phyloP scores from a whole-genome alignment of 108 stramenopile species.

The Cylindrotheca closterium region DNA sequence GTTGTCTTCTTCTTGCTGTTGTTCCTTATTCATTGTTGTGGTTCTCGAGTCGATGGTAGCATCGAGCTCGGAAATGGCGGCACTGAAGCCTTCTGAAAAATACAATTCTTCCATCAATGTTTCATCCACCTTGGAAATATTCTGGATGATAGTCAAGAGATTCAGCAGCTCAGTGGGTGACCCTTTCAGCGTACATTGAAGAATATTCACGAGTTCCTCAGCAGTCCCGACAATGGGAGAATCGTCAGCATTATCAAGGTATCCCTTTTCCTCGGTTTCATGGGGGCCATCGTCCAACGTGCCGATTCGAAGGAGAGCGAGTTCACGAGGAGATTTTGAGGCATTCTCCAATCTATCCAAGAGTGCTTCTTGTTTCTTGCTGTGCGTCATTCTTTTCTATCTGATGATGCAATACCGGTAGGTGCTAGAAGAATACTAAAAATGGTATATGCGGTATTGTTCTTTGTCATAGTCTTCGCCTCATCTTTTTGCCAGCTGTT shows the following conservation, averaged over 20 bases:
- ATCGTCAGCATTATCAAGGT: not conserved
- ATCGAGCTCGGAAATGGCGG: no score
- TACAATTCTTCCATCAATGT: conserved; percentile 6
- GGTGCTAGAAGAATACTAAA: no score
- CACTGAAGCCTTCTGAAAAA: not conserved
- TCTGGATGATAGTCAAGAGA: conserved; percentile 1
- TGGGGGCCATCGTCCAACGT: not conserved
- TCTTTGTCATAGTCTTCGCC: no score
- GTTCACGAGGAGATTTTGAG: not conserved
- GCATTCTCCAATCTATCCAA: not conserved
- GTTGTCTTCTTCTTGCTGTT: not conserved
- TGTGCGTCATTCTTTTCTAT: no score
- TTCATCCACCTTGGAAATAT: not conserved
- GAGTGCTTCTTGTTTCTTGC: no score
- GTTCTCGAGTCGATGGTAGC: no score
- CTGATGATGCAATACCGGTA: no score
- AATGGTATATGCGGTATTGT: no score
- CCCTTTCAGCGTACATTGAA: not conserved
- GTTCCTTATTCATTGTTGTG: conserved; percentile 4
- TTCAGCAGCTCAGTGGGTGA: not conserved
- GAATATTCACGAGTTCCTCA: conserved; percentile 1
- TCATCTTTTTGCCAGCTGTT: no score
- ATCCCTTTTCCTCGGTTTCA: no score
- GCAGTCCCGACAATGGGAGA: not conserved
- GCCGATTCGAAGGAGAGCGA: conserved; percentile 8